Evolutionary conservation across 2,329 filamentous ascomycete genomes (phyloP), one percentile per base, ranked within the genome.

Genomic region (Aspergillus alliaceus): DNA sequence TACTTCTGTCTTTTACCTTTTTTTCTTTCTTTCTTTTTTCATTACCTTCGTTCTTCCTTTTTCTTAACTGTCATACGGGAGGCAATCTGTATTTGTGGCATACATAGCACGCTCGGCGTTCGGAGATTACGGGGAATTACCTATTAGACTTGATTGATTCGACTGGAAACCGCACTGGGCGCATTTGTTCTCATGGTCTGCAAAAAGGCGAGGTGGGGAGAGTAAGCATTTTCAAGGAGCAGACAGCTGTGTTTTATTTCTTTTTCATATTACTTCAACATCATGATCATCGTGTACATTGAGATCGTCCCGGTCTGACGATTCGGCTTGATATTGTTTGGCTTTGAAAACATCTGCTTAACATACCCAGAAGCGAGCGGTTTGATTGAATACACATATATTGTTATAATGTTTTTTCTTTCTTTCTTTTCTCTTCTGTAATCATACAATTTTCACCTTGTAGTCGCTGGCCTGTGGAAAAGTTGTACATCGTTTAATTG

Each of bases 91-190:
- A 65, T 18, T 63, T 61, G 68, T 69, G 69, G 70, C 40, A 44
- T 44, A 44, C 70, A 72, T 72, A 72, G 70, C 70, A 71, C 69
- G 61, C 69, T 64, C 65, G 70, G 70, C 70, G 69, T 72, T 72
- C 65, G 68, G 68, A 66, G 64, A 27, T 53, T 29, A 53, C 50
- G 64, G 61, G 68, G 67, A 53, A 59, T 62, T 57, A 27, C 39
- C 54, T 61, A 68, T 68, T 72, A 71, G 69, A 71, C 66, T 29
- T 29, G 66, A 67, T 65, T 68, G 64, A 67, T 66, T 66, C 40
- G 64, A 65, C 67, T 67, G 66, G 64, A 68, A 66, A 62, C 64
- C 63, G 64, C 62, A 67, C 61, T 68, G 64, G 67, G 70, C 65
- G 66, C 66, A 71, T 72, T 67, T 73, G 66, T 66, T 65, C 67